Base-by-base conservation (phyloP, 148 eudicot species). In the Gaultheria prostrata region DNA sequence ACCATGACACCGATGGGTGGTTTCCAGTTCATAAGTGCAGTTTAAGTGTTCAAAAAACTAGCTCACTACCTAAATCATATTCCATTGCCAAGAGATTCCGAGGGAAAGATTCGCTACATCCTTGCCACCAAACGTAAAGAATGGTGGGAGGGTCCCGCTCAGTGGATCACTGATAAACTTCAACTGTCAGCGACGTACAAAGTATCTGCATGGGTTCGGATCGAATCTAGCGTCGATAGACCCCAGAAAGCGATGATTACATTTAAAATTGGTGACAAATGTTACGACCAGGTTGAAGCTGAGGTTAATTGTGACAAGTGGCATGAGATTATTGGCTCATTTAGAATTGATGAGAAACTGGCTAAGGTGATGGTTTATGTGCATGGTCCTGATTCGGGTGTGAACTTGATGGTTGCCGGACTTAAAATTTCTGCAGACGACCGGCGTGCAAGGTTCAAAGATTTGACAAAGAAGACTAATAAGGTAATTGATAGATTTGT, bases 61-160 rank as follows among this genome's bases (percentile, higher is more conserved):
- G n/a, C n/a, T n/a, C n/a, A n/a, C n/a, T n/a, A n/a, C n/a, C n/a
- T n/a, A n/a, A n/a, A n/a, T n/a, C n/a, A n/a, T n/a, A n/a, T n/a
- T n/a, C n/a, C n/a, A n/a, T n/a, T n/a, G n/a, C n/a, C n/a, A n/a
- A n/a, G n/a, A n/a, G n/a, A n/a, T n/a, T 39, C 6, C 6, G 43
- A 4, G 43, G 43, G 43, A 39, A 4, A 4, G 0, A 39, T 0
- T 20, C 93, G 90, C 48, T 91, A 86, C 91, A 93, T 96, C 63
- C 89, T 87, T 80, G 95, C 87, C 63, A 93, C 87, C 0, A 94
- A 94, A 30, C 97, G 98, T n/a, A 95, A 96, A 85, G 89, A 39
- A 39, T 39, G 84, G 65, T 96, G 98, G 98, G 94, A 93, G 98
- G 98, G 98, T 69, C 98, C 98, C 9, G 98, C 98, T 83, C 98